Evolutionary conservation across 2,329 filamentous ascomycete genomes (phyloP), one percentile per base, ranked within the genome.

Genomic region (Arthrobotrys entomopaga): DNA sequence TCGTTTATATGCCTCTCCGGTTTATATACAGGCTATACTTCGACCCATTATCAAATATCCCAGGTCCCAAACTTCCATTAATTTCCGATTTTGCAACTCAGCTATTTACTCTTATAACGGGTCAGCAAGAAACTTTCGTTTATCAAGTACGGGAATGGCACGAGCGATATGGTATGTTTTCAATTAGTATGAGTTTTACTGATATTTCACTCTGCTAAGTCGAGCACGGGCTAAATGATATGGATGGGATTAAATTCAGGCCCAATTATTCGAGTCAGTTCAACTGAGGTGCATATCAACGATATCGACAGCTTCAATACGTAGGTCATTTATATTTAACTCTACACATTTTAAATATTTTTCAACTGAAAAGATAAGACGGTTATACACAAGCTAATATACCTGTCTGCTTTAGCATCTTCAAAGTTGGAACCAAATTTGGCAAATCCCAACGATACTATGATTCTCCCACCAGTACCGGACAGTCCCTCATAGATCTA

Each of bases 261-360:
- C 4, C 79, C 80, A 6, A 82, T 83, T 50, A 77, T 83, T 52
- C 81, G 82, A 54, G 82, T 83, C 76, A 81, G 78, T 65, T 82
- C 82, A 1, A 54, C 76, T 49, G 79, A 80, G 57, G 58, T 81
- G 0, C 78, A 79, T 60, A 77, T 81, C 40, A 63, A 76, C 16
- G 79, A 81, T 48, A 76, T 78, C 0, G 71, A 71, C 29, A 79
- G 77, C 64, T 80, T 78, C 48, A 76, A 80, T 26, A 46, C 50
- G 58, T 73, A 65, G 6, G 57, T 34, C 24, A 5, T 43, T 22
- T 11, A 13, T 19, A 5, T 43, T 22, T 11, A 13, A 34, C 8
- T 15, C 50, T 53, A 2, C 10, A 50, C 24, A 24, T n/a, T n/a
- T n/a, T n/a, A n/a, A n/a, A n/a, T n/a, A n/a, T 19, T 34, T 3